Evolutionary conservation across 345 rosid genomes (phyloP).

Genomic region (Trapa bicornis): DNA sequence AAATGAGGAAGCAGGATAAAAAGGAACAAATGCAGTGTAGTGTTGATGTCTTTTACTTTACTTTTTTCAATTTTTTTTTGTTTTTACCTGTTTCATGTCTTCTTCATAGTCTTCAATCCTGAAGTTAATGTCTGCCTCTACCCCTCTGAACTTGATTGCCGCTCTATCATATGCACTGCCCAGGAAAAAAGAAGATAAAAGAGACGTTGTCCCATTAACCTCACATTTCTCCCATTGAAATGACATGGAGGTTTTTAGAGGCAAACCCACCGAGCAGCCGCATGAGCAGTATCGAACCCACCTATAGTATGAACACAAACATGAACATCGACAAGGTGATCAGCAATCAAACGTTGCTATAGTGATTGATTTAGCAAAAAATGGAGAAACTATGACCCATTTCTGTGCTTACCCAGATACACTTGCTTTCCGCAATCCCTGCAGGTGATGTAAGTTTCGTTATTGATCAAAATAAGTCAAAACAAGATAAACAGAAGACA

Average conservation of each 20-base stretch:
- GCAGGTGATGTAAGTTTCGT: slow-evolving; percentile 15
- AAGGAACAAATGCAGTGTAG: background rate
- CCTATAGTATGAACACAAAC: slow-evolving; percentile 28
- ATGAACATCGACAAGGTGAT: background rate
- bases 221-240: background rate
- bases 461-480: background rate
- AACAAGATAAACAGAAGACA: background rate
- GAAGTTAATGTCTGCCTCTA: slow-evolving; percentile 89
- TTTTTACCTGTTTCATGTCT: slow-evolving; percentile 74
- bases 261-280: slow-evolving; percentile 74
- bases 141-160: slow-evolving; percentile 90
- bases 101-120: slow-evolving; percentile 71
- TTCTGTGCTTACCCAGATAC: slow-evolving; percentile 59
- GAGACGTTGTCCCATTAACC: background rate
- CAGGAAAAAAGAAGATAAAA: slow-evolving; percentile 5
- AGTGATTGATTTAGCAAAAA: background rate
- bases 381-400: background rate
- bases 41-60: background rate
- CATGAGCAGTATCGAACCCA: slow-evolving; percentile 99
- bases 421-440: slow-evolving; percentile 99
- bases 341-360: background rate
- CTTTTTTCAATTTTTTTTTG: background rate
- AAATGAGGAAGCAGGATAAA: background rate
- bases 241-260: background rate
- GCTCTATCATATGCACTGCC: slow-evolving; percentile 95